A percentile compares a stretch with the other conserved stretches of the same genome.
Conservation (phyloP, 345 rosid species). For the Euphorbia pulcherrima region DNA sequence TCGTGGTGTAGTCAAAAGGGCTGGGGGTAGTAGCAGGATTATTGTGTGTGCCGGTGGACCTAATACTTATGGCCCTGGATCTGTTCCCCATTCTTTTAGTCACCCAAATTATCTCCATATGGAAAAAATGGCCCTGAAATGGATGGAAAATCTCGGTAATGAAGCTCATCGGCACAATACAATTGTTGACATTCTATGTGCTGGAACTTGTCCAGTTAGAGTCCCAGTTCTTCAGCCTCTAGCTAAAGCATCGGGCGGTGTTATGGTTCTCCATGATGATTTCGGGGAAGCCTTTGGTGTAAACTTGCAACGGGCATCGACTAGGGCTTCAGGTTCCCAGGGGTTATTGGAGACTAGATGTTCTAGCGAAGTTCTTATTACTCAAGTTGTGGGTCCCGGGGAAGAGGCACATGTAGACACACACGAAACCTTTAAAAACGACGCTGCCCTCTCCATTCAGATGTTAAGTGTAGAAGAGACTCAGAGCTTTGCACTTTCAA, state of each 20-base stretch:
- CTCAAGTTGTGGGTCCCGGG: constrained; percentile 96
- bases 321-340: constrained; percentile 75
- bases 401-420: constrained; percentile 81
- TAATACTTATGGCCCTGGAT: constrained; percentile 84
- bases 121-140: constrained; percentile 80
- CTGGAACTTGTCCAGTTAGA: constrained; percentile 95
- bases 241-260: constrained; percentile 93
- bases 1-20: constrained; percentile 75
- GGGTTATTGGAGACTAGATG: constrained; percentile 90
- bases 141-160: constrained; percentile 83
- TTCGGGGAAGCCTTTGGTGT: constrained; percentile 98
- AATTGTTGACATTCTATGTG: constrained; percentile 86
- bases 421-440: constrained; percentile 66
- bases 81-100: constrained; percentile 73
- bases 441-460: constrained; percentile 61
- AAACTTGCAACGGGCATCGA: constrained; percentile 89
- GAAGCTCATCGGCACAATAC: constrained; percentile 70
- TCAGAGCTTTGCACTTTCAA: constrained; percentile 76
- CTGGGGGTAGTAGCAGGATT: constrained; percentile 83
- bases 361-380: constrained; percentile 83
- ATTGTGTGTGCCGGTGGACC: constrained; percentile 97
- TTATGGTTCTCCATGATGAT: constrained; percentile 92
- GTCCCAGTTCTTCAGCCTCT: constrained; percentile 88
- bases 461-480: constrained; percentile 93
- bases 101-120: constrained; percentile 84